These are phyloP conservation scores for Aspergillus fructus DNA, from an alignment of 2,329 filamentous ascomycete genomes.

Conservation along the genomic window DNA sequence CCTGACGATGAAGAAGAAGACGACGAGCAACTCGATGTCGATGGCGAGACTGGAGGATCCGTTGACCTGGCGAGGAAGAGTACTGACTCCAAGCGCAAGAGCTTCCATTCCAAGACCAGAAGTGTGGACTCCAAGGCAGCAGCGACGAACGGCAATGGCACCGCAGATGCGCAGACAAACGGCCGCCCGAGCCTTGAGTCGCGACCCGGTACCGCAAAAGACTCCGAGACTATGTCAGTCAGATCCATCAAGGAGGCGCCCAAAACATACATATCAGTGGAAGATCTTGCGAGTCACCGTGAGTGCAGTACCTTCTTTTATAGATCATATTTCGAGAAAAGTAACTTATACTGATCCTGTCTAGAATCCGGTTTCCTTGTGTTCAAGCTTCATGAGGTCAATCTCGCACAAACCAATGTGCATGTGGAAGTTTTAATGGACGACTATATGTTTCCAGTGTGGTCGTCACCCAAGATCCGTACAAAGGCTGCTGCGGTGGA, in stretches of 20 bases:
- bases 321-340: too few relatives aligned
- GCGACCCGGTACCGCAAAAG: constrained; percentile 39
- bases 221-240: constrained; percentile 47
- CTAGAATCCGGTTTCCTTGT: constrained; percentile 86
- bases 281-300: constrained; percentile 79
- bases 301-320: constrained; percentile 14
- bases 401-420: constrained; percentile 72
- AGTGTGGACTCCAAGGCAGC: constrained; percentile 33
- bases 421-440: constrained; percentile 89
- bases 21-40: constrained; percentile 44
- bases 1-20: constrained; percentile 67
- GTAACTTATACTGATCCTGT: constrained; percentile 22
- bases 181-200: constrained; percentile 40
- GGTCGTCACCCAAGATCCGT: constrained; percentile 74
- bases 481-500: constrained; percentile 72
- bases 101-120: constrained; percentile 27
- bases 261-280: constrained; percentile 73
- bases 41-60: constrained; percentile 18
- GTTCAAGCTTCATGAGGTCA: constrained; percentile 89
- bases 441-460: constrained; percentile 89
- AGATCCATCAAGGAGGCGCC: constrained; percentile 57
- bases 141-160: constrained; percentile 42
- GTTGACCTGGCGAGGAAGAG: constrained; percentile 27
- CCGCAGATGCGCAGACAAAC: constrained; percentile 18
- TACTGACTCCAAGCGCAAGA: constrained; percentile 28